A percentile compares a stretch with the other conserved stretches of the same genome.
These are phyloP conservation scores for Eimeria acervulina DNA, from an alignment of 169 alveolate species.

Conservation along the genomic window DNA sequence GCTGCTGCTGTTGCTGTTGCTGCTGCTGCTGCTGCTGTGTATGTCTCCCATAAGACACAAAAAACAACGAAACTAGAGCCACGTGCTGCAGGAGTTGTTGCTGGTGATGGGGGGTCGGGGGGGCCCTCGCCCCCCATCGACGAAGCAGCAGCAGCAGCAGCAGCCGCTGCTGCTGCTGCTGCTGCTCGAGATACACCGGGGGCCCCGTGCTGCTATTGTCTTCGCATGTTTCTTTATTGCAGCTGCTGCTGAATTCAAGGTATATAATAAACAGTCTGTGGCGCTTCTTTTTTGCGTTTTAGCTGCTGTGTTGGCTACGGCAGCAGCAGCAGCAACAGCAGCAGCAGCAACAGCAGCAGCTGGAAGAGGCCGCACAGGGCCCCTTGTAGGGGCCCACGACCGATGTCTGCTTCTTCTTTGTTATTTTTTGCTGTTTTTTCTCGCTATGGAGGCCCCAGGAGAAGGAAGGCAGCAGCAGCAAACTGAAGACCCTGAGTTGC, in stretches of 20 bases:
- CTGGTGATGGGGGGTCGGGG: background rate
- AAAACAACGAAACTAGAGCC: background rate
- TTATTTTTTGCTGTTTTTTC: background rate
- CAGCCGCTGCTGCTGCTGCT: background rate
- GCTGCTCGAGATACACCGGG: background rate
- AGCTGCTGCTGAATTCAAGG: too few species aligned
- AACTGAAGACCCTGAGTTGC: background rate
- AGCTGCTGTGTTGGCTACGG: background rate
- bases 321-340: background rate
- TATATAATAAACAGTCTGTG: too few species aligned
- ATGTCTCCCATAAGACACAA: background rate
- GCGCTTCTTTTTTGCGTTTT: background rate
- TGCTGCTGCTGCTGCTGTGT: background rate
- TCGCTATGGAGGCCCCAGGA: background rate
- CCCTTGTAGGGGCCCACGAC: background rate
- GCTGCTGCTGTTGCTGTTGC: background rate
- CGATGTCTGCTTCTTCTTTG: background rate
- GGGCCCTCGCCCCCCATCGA: background rate
- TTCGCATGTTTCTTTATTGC: background rate
- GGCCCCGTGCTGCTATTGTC: background rate
- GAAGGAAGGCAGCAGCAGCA: background rate
- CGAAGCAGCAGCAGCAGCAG: slow-evolving; percentile 9
- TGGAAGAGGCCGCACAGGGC: background rate
- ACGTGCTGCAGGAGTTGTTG: background rate
- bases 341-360: slow-evolving; percentile 8